A percentile compares a stretch with the other conserved stretches of the same genome.
phyloP scores from a whole-genome alignment of 1,284 basidiomycete genomes.

The Austropuccinia psidii region DNA sequence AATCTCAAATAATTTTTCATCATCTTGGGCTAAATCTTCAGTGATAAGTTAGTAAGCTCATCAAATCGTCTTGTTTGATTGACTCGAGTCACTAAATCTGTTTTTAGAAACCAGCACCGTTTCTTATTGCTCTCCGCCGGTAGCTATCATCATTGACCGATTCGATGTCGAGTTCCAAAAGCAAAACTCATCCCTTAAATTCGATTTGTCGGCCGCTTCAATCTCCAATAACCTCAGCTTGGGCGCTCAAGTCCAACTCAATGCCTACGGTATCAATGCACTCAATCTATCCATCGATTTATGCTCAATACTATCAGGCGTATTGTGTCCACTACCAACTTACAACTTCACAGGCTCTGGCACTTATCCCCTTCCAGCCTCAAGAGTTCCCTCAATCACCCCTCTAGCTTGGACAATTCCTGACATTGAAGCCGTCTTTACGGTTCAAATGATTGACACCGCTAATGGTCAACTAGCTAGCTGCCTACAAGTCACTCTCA shows the following conservation, averaged over 20 bases:
- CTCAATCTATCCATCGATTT: constrained; percentile 44
- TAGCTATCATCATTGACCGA: constrained; percentile 43
- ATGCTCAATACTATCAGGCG: constrained; percentile 42
- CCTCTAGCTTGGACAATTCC: constrained; percentile 45
- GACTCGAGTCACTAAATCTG: too few relatives aligned
- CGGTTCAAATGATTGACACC: constrained; percentile 42
- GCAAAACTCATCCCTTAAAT: constrained; percentile 44
- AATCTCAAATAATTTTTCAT: too few relatives aligned
- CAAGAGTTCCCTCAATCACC: constrained; percentile 41
- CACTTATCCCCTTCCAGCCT: constrained; percentile 41
- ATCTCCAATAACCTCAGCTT: constrained; percentile 41
- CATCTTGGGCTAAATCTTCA: too few relatives aligned
- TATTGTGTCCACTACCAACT: constrained; percentile 45
- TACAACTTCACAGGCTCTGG: constrained; percentile 46
- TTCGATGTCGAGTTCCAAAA: constrained; percentile 44
- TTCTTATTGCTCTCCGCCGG: constrained; percentile 45
- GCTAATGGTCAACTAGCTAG: constrained; percentile 40
- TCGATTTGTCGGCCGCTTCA: constrained; percentile 44
- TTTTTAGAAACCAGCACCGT: constrained; percentile 42
- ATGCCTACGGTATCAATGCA: constrained; percentile 45
- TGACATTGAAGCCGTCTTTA: constrained; percentile 46
- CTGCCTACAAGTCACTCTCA: constrained; percentile 46
- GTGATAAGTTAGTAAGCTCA: too few relatives aligned
- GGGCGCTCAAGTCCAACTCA: constrained; percentile 32
- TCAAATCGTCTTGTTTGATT: too few relatives aligned